A percentile compares a stretch with the other conserved stretches of the same genome.
Conservation (phyloP, 1,284 basidiomycete genomes). For the Puccinia polysora region DNA sequence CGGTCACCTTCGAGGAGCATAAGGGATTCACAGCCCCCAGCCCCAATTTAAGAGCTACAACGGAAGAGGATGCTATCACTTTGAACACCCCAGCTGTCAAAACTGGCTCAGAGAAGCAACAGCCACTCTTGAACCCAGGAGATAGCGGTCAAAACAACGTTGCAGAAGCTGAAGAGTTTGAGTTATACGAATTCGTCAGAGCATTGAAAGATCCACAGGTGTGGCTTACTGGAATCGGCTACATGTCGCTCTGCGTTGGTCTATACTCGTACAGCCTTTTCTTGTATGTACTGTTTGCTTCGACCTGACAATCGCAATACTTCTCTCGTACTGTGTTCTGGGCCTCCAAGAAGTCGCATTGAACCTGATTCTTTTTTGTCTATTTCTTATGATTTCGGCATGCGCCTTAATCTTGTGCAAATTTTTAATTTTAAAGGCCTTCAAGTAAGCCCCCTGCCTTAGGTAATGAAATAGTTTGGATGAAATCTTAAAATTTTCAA, state of each 20-base stretch:
- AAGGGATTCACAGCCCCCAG: not conserved
- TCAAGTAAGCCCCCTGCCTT: too few species aligned
- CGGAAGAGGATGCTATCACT: not conserved
- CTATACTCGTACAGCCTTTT: slow-evolving; percentile 37
- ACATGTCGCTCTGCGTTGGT: slow-evolving; percentile 39
- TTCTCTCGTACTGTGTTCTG: not conserved
- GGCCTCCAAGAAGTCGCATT: too few species aligned
- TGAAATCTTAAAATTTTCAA: too few species aligned
- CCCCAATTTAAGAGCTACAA: not conserved
- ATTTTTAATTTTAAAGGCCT: too few species aligned
- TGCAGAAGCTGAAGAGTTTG: slow-evolving; percentile 46
- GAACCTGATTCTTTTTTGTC: too few species aligned
- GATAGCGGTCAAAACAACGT: not conserved
- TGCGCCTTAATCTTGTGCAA: too few species aligned
- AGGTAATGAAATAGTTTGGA: too few species aligned
- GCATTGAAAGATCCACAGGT: slow-evolving; percentile 48
- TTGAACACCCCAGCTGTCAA: not conserved
- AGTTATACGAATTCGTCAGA: slow-evolving; percentile 47
- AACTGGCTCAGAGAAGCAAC: not conserved
- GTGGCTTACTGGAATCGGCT: slow-evolving; percentile 48
- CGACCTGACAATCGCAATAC: not conserved
- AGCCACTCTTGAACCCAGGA: not conserved
- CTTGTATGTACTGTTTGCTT: slow-evolving; percentile 11
- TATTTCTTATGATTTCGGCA: too few species aligned
- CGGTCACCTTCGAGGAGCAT: not conserved